phyloP scores from a whole-genome alignment of 2,329 filamentous ascomycete genomes.

The Xenosphaeropsis pyriputrescens region DNA sequence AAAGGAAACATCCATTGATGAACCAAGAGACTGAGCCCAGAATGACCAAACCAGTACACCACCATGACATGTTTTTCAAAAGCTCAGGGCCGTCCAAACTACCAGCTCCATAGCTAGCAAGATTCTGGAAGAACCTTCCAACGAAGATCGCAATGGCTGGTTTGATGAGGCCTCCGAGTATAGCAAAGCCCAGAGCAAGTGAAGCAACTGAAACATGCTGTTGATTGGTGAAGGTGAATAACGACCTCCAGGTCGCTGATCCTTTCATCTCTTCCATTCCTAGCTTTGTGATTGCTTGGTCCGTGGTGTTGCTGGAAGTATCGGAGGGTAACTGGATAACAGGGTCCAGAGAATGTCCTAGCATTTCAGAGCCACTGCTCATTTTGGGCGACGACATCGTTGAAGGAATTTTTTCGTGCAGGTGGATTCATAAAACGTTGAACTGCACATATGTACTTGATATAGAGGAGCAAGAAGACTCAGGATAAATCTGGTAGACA shows the following conservation, averaged over 20 bases:
- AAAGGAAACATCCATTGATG: constrained; percentile 50
- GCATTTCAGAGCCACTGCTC: no score
- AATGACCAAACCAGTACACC: constrained; percentile 45
- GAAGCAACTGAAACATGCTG: constrained; percentile 39
- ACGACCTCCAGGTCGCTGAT: constrained; percentile 5
- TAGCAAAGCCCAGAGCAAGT: constrained; percentile 38
- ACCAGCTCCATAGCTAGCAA: constrained; percentile 50
- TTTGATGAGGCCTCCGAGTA: constrained; percentile 44
- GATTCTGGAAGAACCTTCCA: constrained; percentile 59
- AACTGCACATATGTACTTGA: no score
- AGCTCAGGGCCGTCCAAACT: constrained; percentile 32
- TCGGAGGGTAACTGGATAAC: no score
- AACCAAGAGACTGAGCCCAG: constrained; percentile 55
- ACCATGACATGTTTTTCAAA: constrained; percentile 37
- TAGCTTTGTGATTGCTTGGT: no score
- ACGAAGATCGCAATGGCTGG: constrained; percentile 56
- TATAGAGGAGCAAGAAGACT: no score
- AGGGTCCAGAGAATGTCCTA: no score
- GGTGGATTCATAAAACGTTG: no score
- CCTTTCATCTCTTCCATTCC: no score
- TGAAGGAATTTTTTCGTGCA: no score
- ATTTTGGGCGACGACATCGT: no score
- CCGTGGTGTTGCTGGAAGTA: no score
- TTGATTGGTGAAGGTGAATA: constrained; percentile 62
- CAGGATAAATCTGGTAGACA: no score